These are phyloP conservation scores for Suillus plorans DNA, from an alignment of 768 basidiomycete species.

Conservation along the genomic window DNA sequence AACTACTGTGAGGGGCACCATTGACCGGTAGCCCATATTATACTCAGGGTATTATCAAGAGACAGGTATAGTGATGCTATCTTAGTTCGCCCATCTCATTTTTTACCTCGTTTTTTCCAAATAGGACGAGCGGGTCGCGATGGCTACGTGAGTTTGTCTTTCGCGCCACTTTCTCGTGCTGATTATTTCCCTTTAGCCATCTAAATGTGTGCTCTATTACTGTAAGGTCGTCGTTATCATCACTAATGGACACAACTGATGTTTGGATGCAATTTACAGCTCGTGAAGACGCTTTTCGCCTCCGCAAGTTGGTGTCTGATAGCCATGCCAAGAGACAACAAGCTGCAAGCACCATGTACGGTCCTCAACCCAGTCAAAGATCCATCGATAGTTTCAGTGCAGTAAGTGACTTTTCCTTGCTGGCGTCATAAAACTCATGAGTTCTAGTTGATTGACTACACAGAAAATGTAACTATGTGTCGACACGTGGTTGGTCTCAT, in stretches of 20 bases:
- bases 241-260: neutral
- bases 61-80: conserved; percentile 50
- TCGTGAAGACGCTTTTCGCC: conserved; percentile 67
- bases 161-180: neutral
- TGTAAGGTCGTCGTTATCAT: conserved; percentile 43
- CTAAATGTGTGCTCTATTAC: conserved; percentile 82
- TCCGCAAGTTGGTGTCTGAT: conserved; percentile 50
- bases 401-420: conserved; percentile 41
- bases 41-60: conserved; percentile 80
- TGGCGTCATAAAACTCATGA: conserved; percentile 8
- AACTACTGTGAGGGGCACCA: neutral
- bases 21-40: neutral
- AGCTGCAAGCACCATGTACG: conserved; percentile 43
- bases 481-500: conserved; percentile 63
- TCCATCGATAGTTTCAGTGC: conserved; percentile 61
- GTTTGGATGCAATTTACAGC: conserved; percentile 39
- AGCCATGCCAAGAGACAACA: conserved; percentile 45
- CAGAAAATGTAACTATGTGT: conserved; percentile 60
- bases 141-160: conserved; percentile 50
- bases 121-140: conserved; percentile 80
- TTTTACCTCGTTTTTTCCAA: conserved; percentile 8
- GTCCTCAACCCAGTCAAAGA: conserved; percentile 65
- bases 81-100: neutral
- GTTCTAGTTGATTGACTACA: conserved; percentile 47
- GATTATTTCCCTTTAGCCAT: conserved; percentile 45